phyloP scores from a whole-genome alignment of 139 green algal species.

The Edaphochlamys debaryana region DNA sequence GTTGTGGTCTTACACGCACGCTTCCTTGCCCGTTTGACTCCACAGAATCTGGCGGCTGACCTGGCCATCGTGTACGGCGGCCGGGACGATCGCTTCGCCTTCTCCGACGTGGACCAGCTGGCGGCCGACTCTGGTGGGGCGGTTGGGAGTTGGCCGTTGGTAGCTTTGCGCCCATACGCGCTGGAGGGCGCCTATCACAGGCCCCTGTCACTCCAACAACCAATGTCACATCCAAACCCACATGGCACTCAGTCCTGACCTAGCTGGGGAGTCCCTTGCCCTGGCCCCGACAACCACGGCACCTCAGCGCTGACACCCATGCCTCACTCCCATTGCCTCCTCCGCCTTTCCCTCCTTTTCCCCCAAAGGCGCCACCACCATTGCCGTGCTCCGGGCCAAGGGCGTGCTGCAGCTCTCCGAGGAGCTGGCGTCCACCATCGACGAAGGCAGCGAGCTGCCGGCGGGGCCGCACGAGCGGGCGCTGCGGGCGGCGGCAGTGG shows the following conservation, averaged over 20 bases:
- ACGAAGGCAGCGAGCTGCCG: conserved; percentile 38
- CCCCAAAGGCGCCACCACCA: conserved; percentile 34
- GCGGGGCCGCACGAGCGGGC: conserved; percentile 45
- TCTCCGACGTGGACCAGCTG: conserved; percentile 46
- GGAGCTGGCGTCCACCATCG: conserved; percentile 15
- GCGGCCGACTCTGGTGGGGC: conserved; percentile 52
- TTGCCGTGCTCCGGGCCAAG: conserved; percentile 37
- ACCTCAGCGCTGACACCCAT: no score
- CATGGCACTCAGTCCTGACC: no score
- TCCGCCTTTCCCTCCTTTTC: no score
- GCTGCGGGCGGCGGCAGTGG: conserved; percentile 43
- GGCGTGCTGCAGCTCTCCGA: conserved; percentile 41
- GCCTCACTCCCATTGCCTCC: no score
- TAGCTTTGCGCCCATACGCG: no score
- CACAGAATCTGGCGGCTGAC: conserved; percentile 44
- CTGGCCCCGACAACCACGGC: no score
- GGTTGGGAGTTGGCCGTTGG: background rate
- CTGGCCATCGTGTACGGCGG: conserved; percentile 13
- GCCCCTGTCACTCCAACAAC: no score
- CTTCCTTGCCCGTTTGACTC: no score
- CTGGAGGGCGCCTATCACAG: no score
- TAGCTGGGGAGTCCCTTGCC: no score
- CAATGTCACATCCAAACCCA: no score
- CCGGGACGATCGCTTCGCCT: conserved; percentile 50
- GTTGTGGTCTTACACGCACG: no score